A percentile compares a stretch with the other conserved stretches of the same genome.
phyloP scores from a whole-genome alignment of 169 alveolate species.

The Plasmodium vivax region DNA sequence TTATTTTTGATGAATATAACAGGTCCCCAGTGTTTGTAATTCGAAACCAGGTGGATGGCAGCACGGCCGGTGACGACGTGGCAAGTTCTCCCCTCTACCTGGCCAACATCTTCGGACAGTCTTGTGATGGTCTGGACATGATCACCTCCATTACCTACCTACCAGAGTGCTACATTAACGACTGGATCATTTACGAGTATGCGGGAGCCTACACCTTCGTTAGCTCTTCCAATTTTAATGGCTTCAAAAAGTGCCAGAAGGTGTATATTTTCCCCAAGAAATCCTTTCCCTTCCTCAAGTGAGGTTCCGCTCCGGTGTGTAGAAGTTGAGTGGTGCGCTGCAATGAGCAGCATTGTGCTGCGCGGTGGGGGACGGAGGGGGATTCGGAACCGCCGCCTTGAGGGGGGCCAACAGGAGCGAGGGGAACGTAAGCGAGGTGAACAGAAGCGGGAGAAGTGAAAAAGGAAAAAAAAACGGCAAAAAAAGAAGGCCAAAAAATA shows the following conservation, averaged over 20 bases:
- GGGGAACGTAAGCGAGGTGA: background rate
- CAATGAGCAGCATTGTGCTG: background rate
- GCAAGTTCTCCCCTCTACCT: constrained; percentile 12
- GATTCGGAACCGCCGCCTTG: background rate
- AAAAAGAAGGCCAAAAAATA: background rate
- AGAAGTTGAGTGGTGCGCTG: too few relatives aligned
- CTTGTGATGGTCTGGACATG: constrained; percentile 75
- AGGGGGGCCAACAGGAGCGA: background rate
- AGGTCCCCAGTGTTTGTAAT: constrained; percentile 52
- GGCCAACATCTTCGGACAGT: constrained; percentile 67
- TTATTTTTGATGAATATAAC: constrained; percentile 65
- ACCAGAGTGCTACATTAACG: constrained; percentile 66
- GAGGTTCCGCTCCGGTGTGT: background rate
- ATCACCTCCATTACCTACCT: constrained; percentile 47
- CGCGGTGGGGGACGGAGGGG: background rate
- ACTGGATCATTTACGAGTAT: constrained; percentile 67
- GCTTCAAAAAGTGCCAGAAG: constrained; percentile 35
- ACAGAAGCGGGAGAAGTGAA: background rate
- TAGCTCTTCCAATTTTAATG: constrained; percentile 55
- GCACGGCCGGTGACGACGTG: background rate
- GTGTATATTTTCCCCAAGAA: constrained; percentile 29
- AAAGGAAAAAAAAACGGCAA: background rate
- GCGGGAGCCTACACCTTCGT: constrained; percentile 71
- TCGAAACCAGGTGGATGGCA: constrained; percentile 8
- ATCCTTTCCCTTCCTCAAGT: constrained; percentile 1